Conservation (phyloP, 345 rosid genomes). For the Erodium maritimum region DNA sequence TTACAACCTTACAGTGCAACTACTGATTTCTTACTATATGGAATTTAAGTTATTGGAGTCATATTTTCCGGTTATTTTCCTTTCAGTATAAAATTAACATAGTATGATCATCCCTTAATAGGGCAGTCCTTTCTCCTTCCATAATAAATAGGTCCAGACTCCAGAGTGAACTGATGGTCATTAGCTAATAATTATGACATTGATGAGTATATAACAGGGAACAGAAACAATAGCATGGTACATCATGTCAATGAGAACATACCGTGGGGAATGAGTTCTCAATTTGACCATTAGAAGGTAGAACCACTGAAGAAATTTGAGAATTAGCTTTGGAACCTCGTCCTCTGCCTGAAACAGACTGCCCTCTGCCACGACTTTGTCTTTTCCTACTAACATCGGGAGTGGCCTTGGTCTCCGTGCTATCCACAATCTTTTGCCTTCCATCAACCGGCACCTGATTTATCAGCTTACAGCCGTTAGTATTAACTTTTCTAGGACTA, state of each 20-base stretch:
- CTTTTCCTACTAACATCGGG: slow-evolving; percentile 55
- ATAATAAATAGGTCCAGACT: too few species aligned
- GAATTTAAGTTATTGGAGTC: neutral
- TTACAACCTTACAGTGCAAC: neutral
- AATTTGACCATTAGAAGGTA: slow-evolving; percentile 50
- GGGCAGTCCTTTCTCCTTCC: neutral
- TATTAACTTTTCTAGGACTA: neutral
- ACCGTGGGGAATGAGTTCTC: slow-evolving; percentile 65
- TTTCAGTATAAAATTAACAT: neutral
- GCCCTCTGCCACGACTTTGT: slow-evolving; percentile 76
- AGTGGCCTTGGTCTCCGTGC: slow-evolving; percentile 36
- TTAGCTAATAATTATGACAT: neutral
- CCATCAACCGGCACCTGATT: slow-evolving; percentile 49
- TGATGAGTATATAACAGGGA: neutral
- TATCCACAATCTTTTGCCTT: slow-evolving; percentile 46
- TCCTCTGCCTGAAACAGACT: slow-evolving; percentile 62
- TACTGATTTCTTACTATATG: neutral
- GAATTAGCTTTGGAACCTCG: slow-evolving; percentile 69
- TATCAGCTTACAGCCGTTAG: slow-evolving; percentile 12
- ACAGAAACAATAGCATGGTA: neutral
- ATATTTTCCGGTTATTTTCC: neutral
- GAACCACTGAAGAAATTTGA: slow-evolving; percentile 35
- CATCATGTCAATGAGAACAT: slow-evolving; percentile 9
- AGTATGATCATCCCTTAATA: neutral
- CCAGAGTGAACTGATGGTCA: neutral